phyloP scores from a whole-genome alignment of 2,329 filamentous ascomycete genomes.

The Epichloe typhina region DNA sequence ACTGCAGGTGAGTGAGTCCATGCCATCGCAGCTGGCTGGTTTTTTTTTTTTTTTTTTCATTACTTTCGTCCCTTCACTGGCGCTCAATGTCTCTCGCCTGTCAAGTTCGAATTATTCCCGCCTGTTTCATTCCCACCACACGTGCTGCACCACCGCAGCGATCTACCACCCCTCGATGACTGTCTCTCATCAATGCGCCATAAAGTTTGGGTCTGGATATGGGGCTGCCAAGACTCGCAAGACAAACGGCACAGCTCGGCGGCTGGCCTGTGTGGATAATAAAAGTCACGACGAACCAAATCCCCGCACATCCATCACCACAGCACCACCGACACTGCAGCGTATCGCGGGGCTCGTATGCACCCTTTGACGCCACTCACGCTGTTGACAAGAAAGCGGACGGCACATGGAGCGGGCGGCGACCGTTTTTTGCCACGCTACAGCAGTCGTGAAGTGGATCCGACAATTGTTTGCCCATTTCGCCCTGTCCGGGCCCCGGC shows the following conservation, averaged over 20 bases:
- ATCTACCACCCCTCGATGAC: not conserved
- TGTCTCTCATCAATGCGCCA: not conserved
- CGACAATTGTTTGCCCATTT: slow-evolving; percentile 1
- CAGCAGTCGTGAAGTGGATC: slow-evolving; percentile 8
- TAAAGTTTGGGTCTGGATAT: not conserved
- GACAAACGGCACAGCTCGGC: slow-evolving; percentile 1
- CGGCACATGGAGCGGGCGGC: not conserved
- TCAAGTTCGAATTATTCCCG: not conserved
- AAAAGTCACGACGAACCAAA: not conserved
- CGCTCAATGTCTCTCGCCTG: not conserved
- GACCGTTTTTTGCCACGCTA: not conserved
- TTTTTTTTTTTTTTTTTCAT: not conserved
- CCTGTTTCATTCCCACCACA: not conserved
- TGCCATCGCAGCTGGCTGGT: not conserved
- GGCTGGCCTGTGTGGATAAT: slow-evolving; percentile 1
- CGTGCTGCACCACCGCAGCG: not conserved
- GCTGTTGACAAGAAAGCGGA: not conserved
- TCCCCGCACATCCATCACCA: not conserved
- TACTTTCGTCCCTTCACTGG: not conserved
- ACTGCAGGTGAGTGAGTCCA: not conserved
- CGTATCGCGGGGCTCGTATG: not conserved
- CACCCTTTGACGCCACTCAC: slow-evolving; percentile 1
- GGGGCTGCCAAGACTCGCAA: not conserved
- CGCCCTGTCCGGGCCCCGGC: not conserved
- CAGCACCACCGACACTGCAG: not conserved